phyloP scores from a whole-genome alignment of 1,284 basidiomycete species.

The Ceratobasidium sp. region DNA sequence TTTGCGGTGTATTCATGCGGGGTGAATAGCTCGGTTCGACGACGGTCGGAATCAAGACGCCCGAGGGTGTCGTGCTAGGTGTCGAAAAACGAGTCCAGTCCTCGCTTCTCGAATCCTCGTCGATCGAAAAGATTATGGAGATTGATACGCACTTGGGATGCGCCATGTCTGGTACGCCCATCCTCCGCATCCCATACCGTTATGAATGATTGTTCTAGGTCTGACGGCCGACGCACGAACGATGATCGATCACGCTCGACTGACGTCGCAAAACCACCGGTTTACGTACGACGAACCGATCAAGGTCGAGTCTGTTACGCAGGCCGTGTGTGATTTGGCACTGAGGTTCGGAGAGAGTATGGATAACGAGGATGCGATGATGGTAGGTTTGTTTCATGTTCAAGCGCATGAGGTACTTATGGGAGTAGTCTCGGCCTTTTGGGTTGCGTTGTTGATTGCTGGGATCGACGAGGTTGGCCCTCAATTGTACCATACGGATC shows the following conservation, averaged over 20 bases:
- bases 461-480: constrained; percentile 96
- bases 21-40: constrained; percentile 91
- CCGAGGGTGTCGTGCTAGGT: constrained; percentile 89
- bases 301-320: constrained; percentile 95
- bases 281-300: constrained; percentile 98
- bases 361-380: constrained; percentile 98
- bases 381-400: constrained; percentile 57
- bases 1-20: constrained; percentile 33
- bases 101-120: constrained; percentile 90
- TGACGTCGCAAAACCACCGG: constrained; percentile 93
- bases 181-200: neutral
- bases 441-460: constrained; percentile 97
- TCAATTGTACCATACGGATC: constrained; percentile 98
- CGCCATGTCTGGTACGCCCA: constrained; percentile 84
- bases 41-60: constrained; percentile 90
- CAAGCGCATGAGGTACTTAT: neutral
- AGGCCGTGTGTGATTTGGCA: constrained; percentile 97
- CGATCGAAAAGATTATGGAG: constrained; percentile 99
- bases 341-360: constrained; percentile 98
- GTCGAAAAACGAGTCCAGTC: constrained; percentile 99
- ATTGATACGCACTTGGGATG: constrained; percentile 96
- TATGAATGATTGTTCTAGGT: constrained; percentile 32
- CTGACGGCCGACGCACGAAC: constrained; percentile 98
- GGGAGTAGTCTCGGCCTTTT: constrained; percentile 85
- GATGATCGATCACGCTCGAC: constrained; percentile 99